Evolutionary conservation across 2,329 filamentous ascomycete genomes (phyloP).

Genomic region (Alternaria novae-zelandiae): DNA sequence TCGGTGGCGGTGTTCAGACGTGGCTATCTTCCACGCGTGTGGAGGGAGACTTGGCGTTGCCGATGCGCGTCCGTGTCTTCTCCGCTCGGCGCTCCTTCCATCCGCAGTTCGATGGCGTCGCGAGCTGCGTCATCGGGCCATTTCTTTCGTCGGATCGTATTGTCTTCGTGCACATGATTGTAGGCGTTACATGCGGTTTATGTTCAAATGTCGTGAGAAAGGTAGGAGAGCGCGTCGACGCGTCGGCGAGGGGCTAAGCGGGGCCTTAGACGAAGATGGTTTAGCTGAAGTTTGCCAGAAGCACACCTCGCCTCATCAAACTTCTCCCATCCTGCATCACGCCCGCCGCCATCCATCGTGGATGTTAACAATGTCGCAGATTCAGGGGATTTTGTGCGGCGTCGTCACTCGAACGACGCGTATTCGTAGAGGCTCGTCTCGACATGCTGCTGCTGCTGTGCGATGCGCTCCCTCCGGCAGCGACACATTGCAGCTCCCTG

Average conservation of each 20-base stretch:
- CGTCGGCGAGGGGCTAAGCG: neutral
- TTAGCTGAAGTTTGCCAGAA: neutral
- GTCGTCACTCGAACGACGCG: neutral
- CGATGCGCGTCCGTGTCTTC: neutral
- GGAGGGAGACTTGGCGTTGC: neutral
- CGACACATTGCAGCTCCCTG: neutral
- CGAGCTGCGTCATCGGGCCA: neutral
- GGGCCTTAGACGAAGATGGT: neutral
- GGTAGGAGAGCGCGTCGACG: neutral
- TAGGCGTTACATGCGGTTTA: rapidly evolving
- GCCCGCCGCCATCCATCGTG: neutral
- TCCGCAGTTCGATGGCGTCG: neutral
- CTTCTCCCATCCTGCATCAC: neutral
- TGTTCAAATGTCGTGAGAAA: neutral
- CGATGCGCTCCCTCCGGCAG: neutral
- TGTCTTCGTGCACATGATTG: neutral
- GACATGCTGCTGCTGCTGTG: too few species aligned
- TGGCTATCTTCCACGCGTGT: neutral
- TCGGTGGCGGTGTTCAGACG: neutral
- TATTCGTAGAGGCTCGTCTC: neutral
- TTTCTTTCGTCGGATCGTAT: neutral
- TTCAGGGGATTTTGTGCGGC: rapidly evolving
- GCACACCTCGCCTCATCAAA: neutral
- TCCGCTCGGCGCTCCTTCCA: neutral
- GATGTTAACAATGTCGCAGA: neutral